A percentile compares a stretch with the other conserved stretches of the same genome.
phyloP scores from a whole-genome alignment of 2,329 filamentous ascomycete species.

The Diaporthe ilicicola region DNA sequence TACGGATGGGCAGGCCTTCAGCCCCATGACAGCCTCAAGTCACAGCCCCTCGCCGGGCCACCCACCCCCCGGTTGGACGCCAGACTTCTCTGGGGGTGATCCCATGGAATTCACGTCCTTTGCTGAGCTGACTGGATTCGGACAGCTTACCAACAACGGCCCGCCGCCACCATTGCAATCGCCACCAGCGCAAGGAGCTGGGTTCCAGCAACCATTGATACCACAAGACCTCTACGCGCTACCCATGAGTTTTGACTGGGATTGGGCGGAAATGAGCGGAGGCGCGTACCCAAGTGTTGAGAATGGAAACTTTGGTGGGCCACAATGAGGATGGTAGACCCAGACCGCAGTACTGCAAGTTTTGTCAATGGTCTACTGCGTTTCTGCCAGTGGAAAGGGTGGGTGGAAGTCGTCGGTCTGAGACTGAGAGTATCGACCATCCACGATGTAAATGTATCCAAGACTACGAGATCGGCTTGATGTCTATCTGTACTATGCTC shows the following conservation, averaged over 20 bases:
- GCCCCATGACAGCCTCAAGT: slow-evolving; percentile 50
- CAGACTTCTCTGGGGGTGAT: slow-evolving; percentile 50
- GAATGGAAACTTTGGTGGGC: slow-evolving; percentile 61
- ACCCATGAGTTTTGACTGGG: slow-evolving; percentile 96
- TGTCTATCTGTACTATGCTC: neutral
- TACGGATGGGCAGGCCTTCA: slow-evolving; percentile 42
- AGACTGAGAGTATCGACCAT: neutral
- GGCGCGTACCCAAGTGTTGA: slow-evolving; percentile 71
- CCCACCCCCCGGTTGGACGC: slow-evolving; percentile 55
- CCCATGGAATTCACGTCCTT: slow-evolving; percentile 48
- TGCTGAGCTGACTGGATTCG: slow-evolving; percentile 56
- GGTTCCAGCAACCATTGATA: slow-evolving; percentile 85
- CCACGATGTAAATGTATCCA: neutral
- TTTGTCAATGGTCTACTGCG: neutral
- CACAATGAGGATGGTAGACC: slow-evolving; percentile 3
- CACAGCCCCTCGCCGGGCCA: slow-evolving; percentile 55
- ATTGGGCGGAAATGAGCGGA: slow-evolving; percentile 74
- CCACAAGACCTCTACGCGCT: slow-evolving; percentile 95
- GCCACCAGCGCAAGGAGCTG: slow-evolving; percentile 43
- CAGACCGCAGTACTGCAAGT: neutral
- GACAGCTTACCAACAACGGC: slow-evolving; percentile 39
- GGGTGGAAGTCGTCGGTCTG: neutral
- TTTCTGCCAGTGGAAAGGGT: neutral
- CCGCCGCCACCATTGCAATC: slow-evolving; percentile 45
- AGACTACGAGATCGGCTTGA: neutral